Base-by-base conservation (phyloP, 768 basidiomycete species). In the Lepiota brunneoincarnata region DNA sequence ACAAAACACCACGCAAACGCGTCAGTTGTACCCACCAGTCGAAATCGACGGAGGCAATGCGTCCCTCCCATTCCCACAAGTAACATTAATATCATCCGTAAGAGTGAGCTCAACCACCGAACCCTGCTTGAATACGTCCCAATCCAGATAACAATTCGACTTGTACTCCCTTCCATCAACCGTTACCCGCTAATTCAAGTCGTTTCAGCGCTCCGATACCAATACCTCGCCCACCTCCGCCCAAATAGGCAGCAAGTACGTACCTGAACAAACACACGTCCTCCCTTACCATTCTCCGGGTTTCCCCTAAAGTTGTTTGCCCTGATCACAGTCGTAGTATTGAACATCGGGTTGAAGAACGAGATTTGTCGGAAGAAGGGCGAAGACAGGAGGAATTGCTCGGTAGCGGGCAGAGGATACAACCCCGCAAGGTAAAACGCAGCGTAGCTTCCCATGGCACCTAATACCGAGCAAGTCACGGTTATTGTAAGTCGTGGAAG, bases 121-220 rank as follows among this genome's bases (percentile, higher is more conserved):
- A 6, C 82, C 82, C 3, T 62, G 67, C 20, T 69, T 70, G 59
- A 85, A 86, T n/a, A 79, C 77, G 46, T 83, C 81, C 83, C 82
- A 86, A 26, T 85, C 83, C 43, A 86, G 66, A 60, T 76, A 86
- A 54, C 84, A 86, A 60, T 77, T 85, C 2, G 83, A 84, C 56
- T 81, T 77, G 73, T 81, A 84, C 10, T 75, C 70, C 52, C 73
- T 63, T 4, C 83, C 83, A 56, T 86, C 75, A 23, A 85, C 77
- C 10, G 72, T 76, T 6, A 85, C 82, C 59, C 73, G 79, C 83
- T 85, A 56, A 21, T 51, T 40, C 15, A 37, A 21, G 3, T 36
- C 36, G 40, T n/a, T 38, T 39, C 40, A 41, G 34, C 28, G 6
- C n/a, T n/a, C n/a, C n/a, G n/a, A n/a, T n/a, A n/a, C n/a, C n/a